Base-by-base conservation (phyloP, 169 alveolate genomes). In the Sarcocystis neurona region DNA sequence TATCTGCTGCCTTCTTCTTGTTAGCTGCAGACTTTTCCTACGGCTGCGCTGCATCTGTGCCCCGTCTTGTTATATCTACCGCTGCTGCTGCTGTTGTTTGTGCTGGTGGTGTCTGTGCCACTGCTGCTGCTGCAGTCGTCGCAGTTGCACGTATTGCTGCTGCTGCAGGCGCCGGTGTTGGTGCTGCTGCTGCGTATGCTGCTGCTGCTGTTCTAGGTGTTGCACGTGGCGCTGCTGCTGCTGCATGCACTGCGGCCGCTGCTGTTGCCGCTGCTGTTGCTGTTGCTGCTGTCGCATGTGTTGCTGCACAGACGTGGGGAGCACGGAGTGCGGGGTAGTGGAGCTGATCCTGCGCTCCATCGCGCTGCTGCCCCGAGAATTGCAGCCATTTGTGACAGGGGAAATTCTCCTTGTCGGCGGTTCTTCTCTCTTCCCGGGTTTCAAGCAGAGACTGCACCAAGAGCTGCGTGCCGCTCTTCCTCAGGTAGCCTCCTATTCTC, bases 401-500 rank as follows among this genome's bases (percentile, higher is more conserved):
- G 93, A 94, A 89, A 94, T 94, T 39, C 91, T 91, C 43, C 90
- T 94, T 72, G 94, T 94, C 34, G 96, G 96, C 37, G 96, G 96
- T 44, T 87, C 95, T 10, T 84, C 96, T 30, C 89, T 92, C 58
- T 92, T 94, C 50, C 77, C 72, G n/a, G 94, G 94, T 46, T 88
- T 94, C 32, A 92, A 89, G 58, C 93, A 94, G 56, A 86, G 96
- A 32, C 91, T 94, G 41, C 92, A 93, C 70, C 79, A 80, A 44
- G 96, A 94, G 46, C 87, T 94, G 37, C 89, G 96, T 34, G 91
- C 88, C 1, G 46, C 86, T 10, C 86, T 94, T 60, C 96, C 96
- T 5, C 77, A 82, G 93, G 93, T 90, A 68, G 30, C 23, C 32
- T n/a, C n/a, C n/a, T n/a, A n/a, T n/a, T n/a, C n/a, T n/a, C n/a